A percentile compares a stretch with the other conserved stretches of the same genome.
These are phyloP conservation scores for Fusarium sp. DNA, from an alignment of 2,329 filamentous ascomycete species.

Conservation along the genomic window DNA sequence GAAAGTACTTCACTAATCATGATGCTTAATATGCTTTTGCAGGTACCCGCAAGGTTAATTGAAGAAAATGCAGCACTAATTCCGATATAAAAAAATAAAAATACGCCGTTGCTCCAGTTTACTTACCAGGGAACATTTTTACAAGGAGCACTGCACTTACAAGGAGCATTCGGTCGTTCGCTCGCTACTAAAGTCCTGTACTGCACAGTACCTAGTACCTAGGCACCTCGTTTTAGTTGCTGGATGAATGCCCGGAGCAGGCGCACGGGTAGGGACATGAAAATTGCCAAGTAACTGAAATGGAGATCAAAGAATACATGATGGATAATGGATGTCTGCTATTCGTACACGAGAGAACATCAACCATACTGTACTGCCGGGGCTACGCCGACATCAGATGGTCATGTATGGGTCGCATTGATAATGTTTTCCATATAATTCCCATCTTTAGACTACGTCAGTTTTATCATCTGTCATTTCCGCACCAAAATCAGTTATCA, in stretches of 20 bases:
- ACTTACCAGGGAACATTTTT: conserved; percentile 4
- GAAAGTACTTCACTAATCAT: conserved; percentile 24
- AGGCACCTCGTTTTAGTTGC: neutral
- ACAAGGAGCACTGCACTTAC: conserved; percentile 10
- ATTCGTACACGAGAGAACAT: neutral
- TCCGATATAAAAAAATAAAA: neutral
- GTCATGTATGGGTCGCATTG: conserved; percentile 19
- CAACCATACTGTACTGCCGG: conserved; percentile 16
- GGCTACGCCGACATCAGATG: conserved; percentile 17
- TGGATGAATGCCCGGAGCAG: conserved; percentile 20
- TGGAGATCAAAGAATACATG: neutral
- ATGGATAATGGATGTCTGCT: neutral
- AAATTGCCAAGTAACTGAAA: neutral
- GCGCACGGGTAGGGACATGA: conserved; percentile 14
- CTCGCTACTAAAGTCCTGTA: conserved; percentile 4
- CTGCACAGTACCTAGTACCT: neutral
- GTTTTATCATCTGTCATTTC: conserved; percentile 24
- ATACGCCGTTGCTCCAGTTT: conserved; percentile 16
- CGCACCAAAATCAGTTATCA: conserved; percentile 8
- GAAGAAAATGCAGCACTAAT: conserved; percentile 1
- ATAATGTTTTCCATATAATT: conserved; percentile 31
- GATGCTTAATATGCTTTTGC: neutral
- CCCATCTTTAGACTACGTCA: conserved; percentile 12
- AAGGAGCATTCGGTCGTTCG: neutral
- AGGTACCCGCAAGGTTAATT: conserved; percentile 24